Conservation (phyloP, 2,329 filamentous ascomycete species). For the Nothophaeocryptopus gaeumannii region DNA sequence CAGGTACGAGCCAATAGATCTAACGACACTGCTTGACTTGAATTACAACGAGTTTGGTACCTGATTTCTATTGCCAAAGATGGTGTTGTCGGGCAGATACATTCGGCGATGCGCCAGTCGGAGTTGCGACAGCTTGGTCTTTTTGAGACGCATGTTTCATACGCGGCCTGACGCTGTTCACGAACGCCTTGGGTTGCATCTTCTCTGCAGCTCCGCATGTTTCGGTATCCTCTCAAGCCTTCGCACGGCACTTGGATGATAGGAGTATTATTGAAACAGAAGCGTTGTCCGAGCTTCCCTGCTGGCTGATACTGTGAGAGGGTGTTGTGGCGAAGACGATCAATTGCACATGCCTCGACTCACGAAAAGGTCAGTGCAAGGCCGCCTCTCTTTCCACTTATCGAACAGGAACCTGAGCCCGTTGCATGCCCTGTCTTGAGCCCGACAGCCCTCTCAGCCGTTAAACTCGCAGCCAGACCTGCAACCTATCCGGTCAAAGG, state of each 20-base stretch:
- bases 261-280: neutral
- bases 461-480: no score
- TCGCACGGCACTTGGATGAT: slow-evolving; percentile 2
- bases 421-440: no score
- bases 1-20: no score
- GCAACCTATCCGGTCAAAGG: no score
- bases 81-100: no score
- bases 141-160: slow-evolving; percentile 4
- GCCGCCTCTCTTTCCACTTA: neutral
- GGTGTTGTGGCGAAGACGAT: slow-evolving; percentile 4
- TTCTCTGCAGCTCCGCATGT: neutral
- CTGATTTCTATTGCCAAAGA: no score
- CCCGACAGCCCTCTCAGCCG: no score
- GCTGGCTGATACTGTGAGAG: neutral
- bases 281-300: neutral
- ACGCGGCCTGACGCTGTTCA: neutral
- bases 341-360: neutral
- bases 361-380: neutral
- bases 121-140: no score
- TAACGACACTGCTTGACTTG: no score
- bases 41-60: no score
- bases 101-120: no score
- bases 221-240: slow-evolving; percentile 1
- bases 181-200: neutral
- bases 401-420: neutral